Percentiles rank a stretch among this genome's conserved stretches.
These are phyloP conservation scores for Trifolium pratense DNA, from an alignment of 306 rosid genomes.

Conservation along the genomic window DNA sequence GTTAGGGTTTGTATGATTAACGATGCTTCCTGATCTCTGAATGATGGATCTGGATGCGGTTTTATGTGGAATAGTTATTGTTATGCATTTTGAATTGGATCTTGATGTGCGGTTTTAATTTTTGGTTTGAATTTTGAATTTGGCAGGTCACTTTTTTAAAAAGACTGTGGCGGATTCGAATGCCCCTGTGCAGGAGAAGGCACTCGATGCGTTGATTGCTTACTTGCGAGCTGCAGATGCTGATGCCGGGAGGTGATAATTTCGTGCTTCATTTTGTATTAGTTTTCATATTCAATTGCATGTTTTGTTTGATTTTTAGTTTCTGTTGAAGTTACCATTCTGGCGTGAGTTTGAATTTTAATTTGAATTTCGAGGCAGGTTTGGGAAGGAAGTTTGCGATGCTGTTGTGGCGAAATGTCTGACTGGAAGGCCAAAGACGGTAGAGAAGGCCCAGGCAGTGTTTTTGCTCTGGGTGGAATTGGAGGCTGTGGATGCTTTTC, in stretches of 20 bases:
- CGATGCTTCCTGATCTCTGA: constrained; percentile 31
- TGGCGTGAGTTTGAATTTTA: constrained; percentile 20
- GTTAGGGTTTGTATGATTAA: constrained; percentile 46
- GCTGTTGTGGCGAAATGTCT: constrained; percentile 91
- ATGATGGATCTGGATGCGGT: constrained; percentile 45
- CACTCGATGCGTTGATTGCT: constrained; percentile 92
- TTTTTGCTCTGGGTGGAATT: constrained; percentile 97
- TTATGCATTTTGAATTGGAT: constrained; percentile 48
- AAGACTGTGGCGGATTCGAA: constrained; percentile 94
- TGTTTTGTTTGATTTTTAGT: constrained; percentile 18
- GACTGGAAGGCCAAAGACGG: constrained; percentile 97
- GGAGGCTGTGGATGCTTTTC: constrained; percentile 93
- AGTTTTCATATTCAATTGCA: constrained; percentile 13
- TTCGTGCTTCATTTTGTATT: background rate
- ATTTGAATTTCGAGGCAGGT: constrained; percentile 53
- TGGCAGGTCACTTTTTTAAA: constrained; percentile 70
- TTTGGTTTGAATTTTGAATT: constrained; percentile 30
- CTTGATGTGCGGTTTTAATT: constrained; percentile 31
- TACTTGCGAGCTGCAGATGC: constrained; percentile 95
- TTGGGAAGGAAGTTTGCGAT: constrained; percentile 88
- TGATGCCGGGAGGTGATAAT: constrained; percentile 79
- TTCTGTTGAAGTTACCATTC: constrained; percentile 6
- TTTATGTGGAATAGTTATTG: constrained; percentile 18
- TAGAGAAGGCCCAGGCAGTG: constrained; percentile 94
- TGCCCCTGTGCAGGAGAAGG: constrained; percentile 98